Conservation (phyloP, 148 eudicot genomes). For the Cornus florida region DNA sequence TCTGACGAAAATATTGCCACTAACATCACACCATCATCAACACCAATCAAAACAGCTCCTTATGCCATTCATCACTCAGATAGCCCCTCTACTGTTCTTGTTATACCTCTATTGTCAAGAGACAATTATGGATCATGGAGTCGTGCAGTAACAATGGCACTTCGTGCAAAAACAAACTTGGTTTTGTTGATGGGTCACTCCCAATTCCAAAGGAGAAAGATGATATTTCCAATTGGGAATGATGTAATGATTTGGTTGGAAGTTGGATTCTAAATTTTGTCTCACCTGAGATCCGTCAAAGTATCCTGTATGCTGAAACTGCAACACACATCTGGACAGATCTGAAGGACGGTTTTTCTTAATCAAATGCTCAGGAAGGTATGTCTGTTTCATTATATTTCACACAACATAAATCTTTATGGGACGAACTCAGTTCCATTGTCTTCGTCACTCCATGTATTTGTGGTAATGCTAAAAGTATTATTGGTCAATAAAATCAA, state of each 20-base stretch:
- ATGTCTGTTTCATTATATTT: too few relatives aligned
- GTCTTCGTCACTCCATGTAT: too few relatives aligned
- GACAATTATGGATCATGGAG: slow-evolving; percentile 11
- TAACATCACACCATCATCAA: background rate
- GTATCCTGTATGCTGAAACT: slow-evolving; percentile 10
- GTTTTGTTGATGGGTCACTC: slow-evolving; percentile 13
- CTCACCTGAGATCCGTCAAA: slow-evolving; percentile 15
- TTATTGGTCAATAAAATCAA: too few relatives aligned
- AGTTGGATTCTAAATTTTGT: background rate
- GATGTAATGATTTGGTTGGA: too few relatives aligned
- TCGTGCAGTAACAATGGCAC: slow-evolving; percentile 9
- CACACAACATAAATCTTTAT: too few relatives aligned
- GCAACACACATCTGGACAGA: slow-evolving; percentile 1
- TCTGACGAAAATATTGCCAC: background rate
- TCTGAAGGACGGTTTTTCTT: slow-evolving; percentile 9
- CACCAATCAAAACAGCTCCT: background rate
- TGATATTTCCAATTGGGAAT: too few relatives aligned
- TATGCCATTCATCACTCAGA: slow-evolving; percentile 9
- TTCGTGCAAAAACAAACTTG: background rate
- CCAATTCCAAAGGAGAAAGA: background rate
- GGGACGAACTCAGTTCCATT: too few relatives aligned
- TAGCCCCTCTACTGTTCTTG: slow-evolving; percentile 12
- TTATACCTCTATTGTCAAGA: slow-evolving; percentile 6
- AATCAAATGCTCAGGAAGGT: background rate
- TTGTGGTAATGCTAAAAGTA: too few relatives aligned